Base-by-base conservation (phyloP, 192 early-diverging fungal species). In the Podila clonocystis region DNA sequence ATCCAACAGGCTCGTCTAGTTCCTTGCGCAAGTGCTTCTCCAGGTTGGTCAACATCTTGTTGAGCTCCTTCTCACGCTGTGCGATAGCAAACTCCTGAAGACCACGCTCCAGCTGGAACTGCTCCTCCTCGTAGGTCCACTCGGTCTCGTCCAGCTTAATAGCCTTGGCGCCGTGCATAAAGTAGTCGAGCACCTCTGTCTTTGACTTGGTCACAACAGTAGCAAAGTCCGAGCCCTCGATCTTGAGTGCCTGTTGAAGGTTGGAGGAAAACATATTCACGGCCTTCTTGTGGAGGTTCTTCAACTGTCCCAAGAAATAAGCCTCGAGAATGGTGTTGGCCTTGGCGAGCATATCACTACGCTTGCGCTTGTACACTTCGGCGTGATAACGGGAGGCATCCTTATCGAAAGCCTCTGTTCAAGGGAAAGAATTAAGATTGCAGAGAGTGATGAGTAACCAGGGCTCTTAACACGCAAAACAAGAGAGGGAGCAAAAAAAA, bases 331-430 rank as follows among this genome's bases (percentile, higher is more conserved):
- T 90, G 1, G 90, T 89, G 58, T 93, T 89, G 69, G 97, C 89
- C 68, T 92, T 93, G 55, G 88, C 87, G 50, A 92, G 73, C 86
- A 98, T 91, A 22, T 97, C 97, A 5, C 52, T 28, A 52, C 96
- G 92, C 87, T 97, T 97, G 67, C 90, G 91, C 71, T 92, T 82
- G 77, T 98, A 99, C 24, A 98, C 97, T 7, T 88, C 92, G 8
- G 87, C 72, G 73, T 97, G 92, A 75, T 99, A 99, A 49, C 98
- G 90, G 26, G 92, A 93, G 0, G 95, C 98, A 63, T 94, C 92
- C 72, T 90, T 91, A 75, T 98, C 98, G 82, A 98, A 99, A 13
- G 88, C 84, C 19, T 77, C 92, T 85, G 52, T 61, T 19, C 9
- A 41, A 19, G 22, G 0, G 45, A 74, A 52, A 30, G 26, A 30